Conservation (phyloP, 2,329 filamentous ascomycete genomes). For the Penicillium sp. region DNA sequence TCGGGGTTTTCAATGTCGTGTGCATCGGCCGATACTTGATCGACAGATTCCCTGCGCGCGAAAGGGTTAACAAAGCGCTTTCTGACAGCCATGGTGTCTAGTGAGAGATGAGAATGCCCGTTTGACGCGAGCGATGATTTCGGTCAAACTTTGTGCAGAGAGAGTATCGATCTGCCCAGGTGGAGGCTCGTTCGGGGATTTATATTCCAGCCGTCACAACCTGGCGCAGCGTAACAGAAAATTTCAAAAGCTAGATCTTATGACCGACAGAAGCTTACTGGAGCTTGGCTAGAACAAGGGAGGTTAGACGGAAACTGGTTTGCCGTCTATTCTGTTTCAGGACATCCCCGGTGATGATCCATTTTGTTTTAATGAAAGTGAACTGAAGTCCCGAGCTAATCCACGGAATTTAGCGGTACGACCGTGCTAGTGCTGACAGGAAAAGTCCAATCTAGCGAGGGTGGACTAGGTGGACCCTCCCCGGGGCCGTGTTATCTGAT, state of each 20-base stretch:
- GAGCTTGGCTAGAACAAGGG: neutral
- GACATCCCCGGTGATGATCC: neutral
- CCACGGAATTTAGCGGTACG: no score
- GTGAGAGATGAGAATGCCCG: neutral
- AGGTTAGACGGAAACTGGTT: neutral
- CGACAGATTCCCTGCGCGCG: neutral
- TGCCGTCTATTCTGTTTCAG: neutral
- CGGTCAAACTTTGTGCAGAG: neutral
- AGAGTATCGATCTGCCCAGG: neutral
- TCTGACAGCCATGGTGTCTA: conserved; percentile 9
- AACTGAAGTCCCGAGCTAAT: no score
- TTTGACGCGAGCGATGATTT: neutral
- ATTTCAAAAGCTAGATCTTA: neutral
- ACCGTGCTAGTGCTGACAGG: neutral
- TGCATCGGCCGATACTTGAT: neutral
- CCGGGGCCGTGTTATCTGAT: conserved; percentile 11
- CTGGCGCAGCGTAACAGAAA: neutral
- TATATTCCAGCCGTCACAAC: neutral
- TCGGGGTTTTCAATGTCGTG: neutral
- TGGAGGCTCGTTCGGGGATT: neutral
- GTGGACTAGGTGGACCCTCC: neutral
- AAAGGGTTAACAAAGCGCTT: conserved; percentile 12
- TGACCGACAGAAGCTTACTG: neutral
- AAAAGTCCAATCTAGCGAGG: neutral
- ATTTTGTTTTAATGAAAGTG: neutral